Percentiles rank a stretch among this genome's conserved stretches.
Evolutionary conservation across 2,329 filamentous ascomycete species (phyloP).

Genomic region (Verticillium tricorpus): DNA sequence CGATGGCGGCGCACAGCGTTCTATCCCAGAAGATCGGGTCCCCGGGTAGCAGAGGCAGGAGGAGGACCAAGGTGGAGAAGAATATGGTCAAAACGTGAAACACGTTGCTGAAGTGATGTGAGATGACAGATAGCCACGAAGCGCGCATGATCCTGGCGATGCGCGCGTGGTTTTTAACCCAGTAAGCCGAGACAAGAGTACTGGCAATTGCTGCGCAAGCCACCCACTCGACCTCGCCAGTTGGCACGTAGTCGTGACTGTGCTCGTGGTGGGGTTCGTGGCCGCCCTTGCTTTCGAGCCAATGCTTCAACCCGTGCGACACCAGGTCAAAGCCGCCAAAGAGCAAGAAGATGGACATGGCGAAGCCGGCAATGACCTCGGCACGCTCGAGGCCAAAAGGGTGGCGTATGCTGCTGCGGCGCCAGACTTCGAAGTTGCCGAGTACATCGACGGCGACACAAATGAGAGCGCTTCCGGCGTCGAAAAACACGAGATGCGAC

Average conservation of each 20-base stretch:
- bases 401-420: slow-evolving; percentile 83
- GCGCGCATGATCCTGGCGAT: slow-evolving; percentile 91
- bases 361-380: slow-evolving; percentile 92
- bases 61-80: slow-evolving; percentile 73
- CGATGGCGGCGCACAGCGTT: slow-evolving; percentile 74
- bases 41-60: slow-evolving; percentile 77
- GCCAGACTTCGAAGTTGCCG: slow-evolving; percentile 97
- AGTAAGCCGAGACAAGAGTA: slow-evolving; percentile 81
- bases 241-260: slow-evolving; percentile 59
- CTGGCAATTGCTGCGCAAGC: slow-evolving; percentile 76
- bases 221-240: slow-evolving; percentile 76
- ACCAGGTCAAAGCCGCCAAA: slow-evolving; percentile 97
- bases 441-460: slow-evolving; percentile 92
- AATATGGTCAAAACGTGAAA: slow-evolving; percentile 91
- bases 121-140: slow-evolving; percentile 74
- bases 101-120: slow-evolving; percentile 86
- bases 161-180: slow-evolving; percentile 83
- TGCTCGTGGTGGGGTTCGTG: slow-evolving; percentile 72
- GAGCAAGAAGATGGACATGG: slow-evolving; percentile 91
- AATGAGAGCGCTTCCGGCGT: slow-evolving; percentile 85
- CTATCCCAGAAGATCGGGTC: slow-evolving; percentile 82
- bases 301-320: slow-evolving; percentile 87
- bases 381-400: slow-evolving; percentile 90
- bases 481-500: slow-evolving; percentile 91
- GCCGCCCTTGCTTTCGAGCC: slow-evolving; percentile 67